Conservation (phyloP, 345 rosid genomes). For the Eucalyptus lansdowneana region DNA sequence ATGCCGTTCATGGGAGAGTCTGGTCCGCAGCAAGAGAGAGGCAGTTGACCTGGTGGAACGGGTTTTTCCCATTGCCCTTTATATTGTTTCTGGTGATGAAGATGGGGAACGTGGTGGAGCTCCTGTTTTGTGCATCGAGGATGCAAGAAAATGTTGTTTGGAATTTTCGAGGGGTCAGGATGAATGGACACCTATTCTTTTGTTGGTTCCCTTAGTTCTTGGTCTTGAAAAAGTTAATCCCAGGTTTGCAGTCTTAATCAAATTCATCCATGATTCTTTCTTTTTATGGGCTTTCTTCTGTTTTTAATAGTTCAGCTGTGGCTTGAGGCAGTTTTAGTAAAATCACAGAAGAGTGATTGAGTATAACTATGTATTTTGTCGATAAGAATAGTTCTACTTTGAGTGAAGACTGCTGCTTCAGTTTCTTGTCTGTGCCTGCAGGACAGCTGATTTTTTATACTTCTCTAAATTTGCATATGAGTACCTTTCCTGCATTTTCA, state of each 20-base stretch:
- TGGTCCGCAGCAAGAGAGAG: conserved; percentile 39
- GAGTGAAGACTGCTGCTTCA: neutral
- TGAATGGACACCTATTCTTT: conserved; percentile 75
- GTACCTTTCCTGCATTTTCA: neutral
- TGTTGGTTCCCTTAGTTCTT: conserved; percentile 93
- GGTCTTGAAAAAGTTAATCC: conserved; percentile 85
- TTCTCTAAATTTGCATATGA: neutral
- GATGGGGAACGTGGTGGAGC: conserved; percentile 98
- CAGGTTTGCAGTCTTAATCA: conserved; percentile 33
- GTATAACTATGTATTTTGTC: neutral
- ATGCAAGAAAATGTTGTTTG: conserved; percentile 52
- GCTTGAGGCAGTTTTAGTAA: neutral
- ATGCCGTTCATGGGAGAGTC: conserved; percentile 82
- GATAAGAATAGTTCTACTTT: neutral
- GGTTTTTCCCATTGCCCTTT: conserved; percentile 75
- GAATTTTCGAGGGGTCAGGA: conserved; percentile 53
- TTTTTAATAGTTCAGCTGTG: neutral
- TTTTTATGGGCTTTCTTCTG: neutral
- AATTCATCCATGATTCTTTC: neutral
- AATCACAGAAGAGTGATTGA: neutral
- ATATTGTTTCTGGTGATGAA: conserved; percentile 85
- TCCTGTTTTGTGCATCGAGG: conserved; percentile 78
- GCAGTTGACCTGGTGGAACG: conserved; percentile 14
- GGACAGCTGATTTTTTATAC: neutral
- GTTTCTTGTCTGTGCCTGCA: neutral